Evolutionary conservation across 2,329 filamentous ascomycete genomes (phyloP).

Genomic region (Thermomyces lanuginosus): DNA sequence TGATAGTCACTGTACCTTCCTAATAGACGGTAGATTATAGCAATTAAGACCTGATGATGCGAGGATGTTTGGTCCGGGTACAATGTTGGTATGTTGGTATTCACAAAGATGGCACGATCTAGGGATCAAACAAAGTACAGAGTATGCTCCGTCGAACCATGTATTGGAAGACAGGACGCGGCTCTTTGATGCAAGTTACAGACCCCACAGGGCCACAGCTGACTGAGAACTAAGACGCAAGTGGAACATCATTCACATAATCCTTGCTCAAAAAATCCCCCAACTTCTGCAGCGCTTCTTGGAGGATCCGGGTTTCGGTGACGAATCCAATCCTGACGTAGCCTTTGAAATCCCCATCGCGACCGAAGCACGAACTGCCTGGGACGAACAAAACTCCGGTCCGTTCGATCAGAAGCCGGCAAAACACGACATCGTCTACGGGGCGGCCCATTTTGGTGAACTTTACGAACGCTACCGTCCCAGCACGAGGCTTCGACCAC

Average conservation of each 20-base stretch:
- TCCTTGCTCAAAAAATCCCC: conserved; percentile 40
- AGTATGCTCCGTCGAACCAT: too few species aligned
- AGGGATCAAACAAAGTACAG: too few species aligned
- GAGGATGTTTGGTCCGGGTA: too few species aligned
- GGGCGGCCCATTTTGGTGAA: conserved; percentile 46
- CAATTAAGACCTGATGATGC: too few species aligned
- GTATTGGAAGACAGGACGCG: too few species aligned
- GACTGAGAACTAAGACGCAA: conserved; percentile 4
- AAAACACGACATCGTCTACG: conserved; percentile 59
- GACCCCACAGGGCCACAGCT: too few species aligned
- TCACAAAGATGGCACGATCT: too few species aligned
- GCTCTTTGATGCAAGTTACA: too few species aligned
- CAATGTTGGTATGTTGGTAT: too few species aligned
- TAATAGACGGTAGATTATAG: too few species aligned
- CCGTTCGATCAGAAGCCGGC: conserved; percentile 48
- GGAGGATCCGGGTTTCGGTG: conserved; percentile 51
- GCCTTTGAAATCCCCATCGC: conserved; percentile 48
- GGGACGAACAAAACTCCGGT: conserved; percentile 61
- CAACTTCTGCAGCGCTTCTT: conserved; percentile 44
- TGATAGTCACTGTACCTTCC: too few species aligned
- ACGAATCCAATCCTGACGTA: conserved; percentile 67
- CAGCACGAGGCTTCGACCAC: conserved; percentile 61
- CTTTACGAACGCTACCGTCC: conserved; percentile 62
- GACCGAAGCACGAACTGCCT: conserved; percentile 57
- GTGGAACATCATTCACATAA: conserved; percentile 33